A percentile compares a stretch with the other conserved stretches of the same genome.
These are phyloP conservation scores for Aspergillus tanneri DNA, from an alignment of 2,329 filamentous ascomycete species.

Conservation along the genomic window DNA sequence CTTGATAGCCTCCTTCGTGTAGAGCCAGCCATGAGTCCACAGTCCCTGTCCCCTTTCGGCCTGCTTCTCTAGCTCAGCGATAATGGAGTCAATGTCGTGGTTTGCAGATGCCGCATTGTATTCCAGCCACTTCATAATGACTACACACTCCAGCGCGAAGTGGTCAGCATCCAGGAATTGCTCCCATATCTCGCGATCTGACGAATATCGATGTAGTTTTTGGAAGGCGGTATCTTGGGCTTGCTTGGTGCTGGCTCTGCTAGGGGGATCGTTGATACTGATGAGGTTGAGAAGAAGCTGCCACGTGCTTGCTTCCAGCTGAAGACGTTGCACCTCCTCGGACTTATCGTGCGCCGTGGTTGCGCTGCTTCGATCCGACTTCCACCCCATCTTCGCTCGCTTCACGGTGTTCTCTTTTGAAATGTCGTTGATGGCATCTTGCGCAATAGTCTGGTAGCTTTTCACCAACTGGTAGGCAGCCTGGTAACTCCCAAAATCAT, in stretches of 20 bases:
- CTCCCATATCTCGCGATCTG: conserved; percentile 64
- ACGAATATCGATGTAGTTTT: conserved; percentile 56
- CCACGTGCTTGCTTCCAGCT: conserved; percentile 88
- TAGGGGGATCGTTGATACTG: conserved; percentile 62
- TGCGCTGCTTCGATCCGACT: conserved; percentile 23
- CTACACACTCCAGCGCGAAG: conserved; percentile 71
- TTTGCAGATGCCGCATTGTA: conserved; percentile 66
- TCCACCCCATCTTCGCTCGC: conserved; percentile 37
- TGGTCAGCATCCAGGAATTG: conserved; percentile 73
- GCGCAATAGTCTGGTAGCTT: conserved; percentile 60
- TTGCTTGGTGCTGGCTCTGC: conserved; percentile 38
- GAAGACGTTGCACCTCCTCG: conserved; percentile 57
- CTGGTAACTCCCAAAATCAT: conserved; percentile 57
- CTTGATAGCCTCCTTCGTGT: conserved; percentile 88
- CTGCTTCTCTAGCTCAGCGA: conserved; percentile 71
- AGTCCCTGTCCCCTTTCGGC: conserved; percentile 74
- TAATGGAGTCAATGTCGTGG: conserved; percentile 71
- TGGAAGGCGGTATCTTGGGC: conserved; percentile 43
- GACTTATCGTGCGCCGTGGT: conserved; percentile 25
- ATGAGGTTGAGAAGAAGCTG: conserved; percentile 75
- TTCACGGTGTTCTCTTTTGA: conserved; percentile 40
- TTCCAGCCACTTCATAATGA: conserved; percentile 84
- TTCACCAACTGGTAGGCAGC: conserved; percentile 68
- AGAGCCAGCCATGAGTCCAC: conserved; percentile 86
- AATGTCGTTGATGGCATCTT: conserved; percentile 50